Base-by-base conservation (phyloP, 352 stramenopile species). In the Globisporangium spiculum region DNA sequence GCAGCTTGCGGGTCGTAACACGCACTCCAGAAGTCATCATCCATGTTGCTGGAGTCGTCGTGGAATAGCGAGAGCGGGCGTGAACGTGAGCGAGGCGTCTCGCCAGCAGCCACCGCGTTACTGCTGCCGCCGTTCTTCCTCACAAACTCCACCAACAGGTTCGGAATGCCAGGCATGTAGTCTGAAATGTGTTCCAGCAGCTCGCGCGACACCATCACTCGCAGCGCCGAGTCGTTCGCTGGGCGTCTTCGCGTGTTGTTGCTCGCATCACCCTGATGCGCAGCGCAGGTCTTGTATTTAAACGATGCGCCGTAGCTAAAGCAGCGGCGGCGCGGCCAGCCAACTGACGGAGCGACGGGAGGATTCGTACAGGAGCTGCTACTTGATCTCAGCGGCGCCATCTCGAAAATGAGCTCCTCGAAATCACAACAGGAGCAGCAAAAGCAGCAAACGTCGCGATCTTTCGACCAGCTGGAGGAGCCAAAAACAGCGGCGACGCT, bases 381-480 rank as follows among this genome's bases (percentile, higher is more conserved):
- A 59, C 53, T 59, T 59, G 53, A 59, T 59, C 53, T 14, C 53
- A 59, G n/a, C 26, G 53, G 53, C 53, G 53, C 53, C 53, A 59
- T 59, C 32, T 59, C 53, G 26, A 26, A n/a, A 59, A 38, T 59
- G 53, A 27, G 53, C 14, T 22, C 2, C 26, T 59, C 53, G 5
- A 14, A 22, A 16, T 22, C 14, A 10, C 52, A 32, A 41, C 34
- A 38, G 34, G 8, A 38, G 34, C 34, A 48, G 14, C 14, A 48
- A 7, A 2, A 48, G 38, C 41, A 50, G 16, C 41, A 50, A 50
- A n/a, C 41, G 16, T 50, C 41, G 41, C 16, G 10, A 59, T 59
- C 26, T 27, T 38, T 59, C 53, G 53, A 59, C 53, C 53, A 59
- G 6, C 53, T 34, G 24, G 52, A 24, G 16, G 41, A 48, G 14